These are phyloP conservation scores for Trametes pubescens DNA, from an alignment of 1,284 basidiomycete species.

Conservation along the genomic window DNA sequence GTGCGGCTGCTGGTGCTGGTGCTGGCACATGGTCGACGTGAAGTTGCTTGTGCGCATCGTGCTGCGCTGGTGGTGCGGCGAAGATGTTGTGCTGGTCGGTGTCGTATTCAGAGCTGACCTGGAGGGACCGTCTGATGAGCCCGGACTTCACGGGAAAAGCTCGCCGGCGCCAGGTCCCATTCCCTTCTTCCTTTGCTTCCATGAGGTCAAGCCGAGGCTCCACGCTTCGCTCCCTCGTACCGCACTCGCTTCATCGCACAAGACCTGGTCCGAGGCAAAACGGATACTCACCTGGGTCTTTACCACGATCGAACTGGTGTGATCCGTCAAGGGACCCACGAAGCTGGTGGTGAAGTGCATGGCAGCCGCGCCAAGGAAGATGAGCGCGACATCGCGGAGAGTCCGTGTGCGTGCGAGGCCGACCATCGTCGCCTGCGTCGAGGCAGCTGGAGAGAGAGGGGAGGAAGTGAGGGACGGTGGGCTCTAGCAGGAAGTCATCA, in stretches of 20 bases:
- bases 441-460: slow-evolving; percentile 17
- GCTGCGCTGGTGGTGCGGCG: slow-evolving; percentile 18
- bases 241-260: slow-evolving; percentile 1
- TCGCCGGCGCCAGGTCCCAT: slow-evolving; percentile 11
- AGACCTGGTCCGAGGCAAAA: slow-evolving; percentile 14
- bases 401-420: slow-evolving; percentile 39
- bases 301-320: slow-evolving; percentile 47
- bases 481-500: slow-evolving; percentile 14
- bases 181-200: background rate
- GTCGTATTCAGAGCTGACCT: slow-evolving; percentile 35
- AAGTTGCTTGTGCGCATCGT: slow-evolving; percentile 15
- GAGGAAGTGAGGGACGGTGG: slow-evolving; percentile 18
- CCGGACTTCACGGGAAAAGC: background rate
- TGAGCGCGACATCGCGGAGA: slow-evolving; percentile 56
- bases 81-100: slow-evolving; percentile 13
- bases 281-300: slow-evolving; percentile 41
- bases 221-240: background rate
- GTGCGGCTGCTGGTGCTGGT: slow-evolving; percentile 8
- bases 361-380: slow-evolving; percentile 56
- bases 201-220: background rate
- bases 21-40: slow-evolving; percentile 18
- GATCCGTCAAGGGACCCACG: slow-evolving; percentile 44
- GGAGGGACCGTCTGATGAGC: slow-evolving; percentile 1
- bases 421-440: slow-evolving; percentile 26
- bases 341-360: slow-evolving; percentile 59